phyloP scores from a whole-genome alignment of 768 basidiomycete species.

The Phlegmacium glaucopus region DNA sequence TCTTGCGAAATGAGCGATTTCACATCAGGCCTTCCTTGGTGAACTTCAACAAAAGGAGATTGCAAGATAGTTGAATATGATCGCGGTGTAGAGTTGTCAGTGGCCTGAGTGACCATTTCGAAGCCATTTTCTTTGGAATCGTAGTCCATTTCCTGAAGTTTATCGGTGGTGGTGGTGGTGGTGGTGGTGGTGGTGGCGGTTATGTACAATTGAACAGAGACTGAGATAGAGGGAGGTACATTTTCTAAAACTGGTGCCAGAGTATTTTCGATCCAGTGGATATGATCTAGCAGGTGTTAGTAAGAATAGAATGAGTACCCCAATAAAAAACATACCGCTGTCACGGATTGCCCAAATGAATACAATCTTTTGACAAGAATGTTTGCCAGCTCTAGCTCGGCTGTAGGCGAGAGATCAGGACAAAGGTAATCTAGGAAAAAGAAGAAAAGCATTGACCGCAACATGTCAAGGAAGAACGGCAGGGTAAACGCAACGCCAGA shows the following conservation, averaged over 20 bases:
- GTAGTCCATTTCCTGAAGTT: constrained; percentile 16
- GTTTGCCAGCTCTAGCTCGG: constrained; percentile 20
- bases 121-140: constrained; percentile 16
- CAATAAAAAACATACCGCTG: constrained; percentile 22
- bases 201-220: too few species aligned
- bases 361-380: constrained; percentile 27
- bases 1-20: constrained; percentile 12
- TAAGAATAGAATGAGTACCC: neutral
- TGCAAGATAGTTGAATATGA: constrained; percentile 2
- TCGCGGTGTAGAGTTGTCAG: neutral
- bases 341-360: constrained; percentile 47
- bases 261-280: constrained; percentile 43
- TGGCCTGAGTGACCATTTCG: constrained; percentile 8
- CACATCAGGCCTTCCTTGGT: constrained; percentile 43
- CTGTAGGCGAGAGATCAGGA: constrained; percentile 14
- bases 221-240: too few species aligned
- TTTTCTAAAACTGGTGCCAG: too few species aligned
- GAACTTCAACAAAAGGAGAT: constrained; percentile 24
- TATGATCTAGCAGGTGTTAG: constrained; percentile 24
- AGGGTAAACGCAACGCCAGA: constrained; percentile 23
- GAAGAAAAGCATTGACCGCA: too few species aligned
- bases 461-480: too few species aligned
- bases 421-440: neutral
- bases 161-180: constrained; percentile 14
- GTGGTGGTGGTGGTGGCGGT: too few species aligned